Conservation (phyloP, 2,329 filamentous ascomycete species). For the Curvularia lunata region DNA sequence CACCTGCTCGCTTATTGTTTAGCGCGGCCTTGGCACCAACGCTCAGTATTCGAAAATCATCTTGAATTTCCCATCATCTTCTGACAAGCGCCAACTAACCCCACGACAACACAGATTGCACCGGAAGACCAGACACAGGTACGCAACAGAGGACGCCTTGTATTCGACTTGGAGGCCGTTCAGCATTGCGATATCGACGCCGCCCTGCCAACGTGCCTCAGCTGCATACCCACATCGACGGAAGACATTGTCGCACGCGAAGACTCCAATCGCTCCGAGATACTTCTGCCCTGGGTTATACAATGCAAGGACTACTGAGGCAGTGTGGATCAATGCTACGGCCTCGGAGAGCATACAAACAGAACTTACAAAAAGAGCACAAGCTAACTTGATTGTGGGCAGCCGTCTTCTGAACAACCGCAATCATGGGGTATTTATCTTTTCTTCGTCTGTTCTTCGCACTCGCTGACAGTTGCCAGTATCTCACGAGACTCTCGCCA, state of each 20-base stretch:
- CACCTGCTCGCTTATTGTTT: slow-evolving; percentile 16
- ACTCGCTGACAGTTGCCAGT: slow-evolving; percentile 61
- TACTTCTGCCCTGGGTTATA: slow-evolving; percentile 20
- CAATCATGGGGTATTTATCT: slow-evolving; percentile 60
- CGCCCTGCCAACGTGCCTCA: slow-evolving; percentile 12
- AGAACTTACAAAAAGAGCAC: slow-evolving; percentile 15
- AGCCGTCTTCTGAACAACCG: slow-evolving; percentile 55
- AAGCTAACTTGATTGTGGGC: slow-evolving; percentile 39
- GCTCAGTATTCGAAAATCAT: slow-evolving; percentile 18
- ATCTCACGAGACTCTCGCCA: slow-evolving; percentile 99
- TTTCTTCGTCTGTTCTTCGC: slow-evolving; percentile 7
- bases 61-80: slow-evolving; percentile 24
- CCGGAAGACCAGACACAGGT: slow-evolving; percentile 48
- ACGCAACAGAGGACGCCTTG: slow-evolving; percentile 27
- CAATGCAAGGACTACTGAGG: slow-evolving; percentile 6
- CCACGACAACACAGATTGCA: slow-evolving; percentile 46
- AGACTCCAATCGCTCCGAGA: slow-evolving; percentile 18
- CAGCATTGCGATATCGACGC: slow-evolving; percentile 30
- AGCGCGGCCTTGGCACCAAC: slow-evolving; percentile 19
- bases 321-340: slow-evolving; percentile 20
- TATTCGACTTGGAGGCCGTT: slow-evolving; percentile 13
- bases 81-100: slow-evolving; percentile 40
- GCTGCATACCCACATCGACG: slow-evolving; percentile 20
- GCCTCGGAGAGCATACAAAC: slow-evolving; percentile 11
- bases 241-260: slow-evolving; percentile 34